A percentile compares a stretch with the other conserved stretches of the same genome.
These are phyloP conservation scores for Boletus reticuloceps DNA, from an alignment of 768 basidiomycete species.

Conservation along the genomic window DNA sequence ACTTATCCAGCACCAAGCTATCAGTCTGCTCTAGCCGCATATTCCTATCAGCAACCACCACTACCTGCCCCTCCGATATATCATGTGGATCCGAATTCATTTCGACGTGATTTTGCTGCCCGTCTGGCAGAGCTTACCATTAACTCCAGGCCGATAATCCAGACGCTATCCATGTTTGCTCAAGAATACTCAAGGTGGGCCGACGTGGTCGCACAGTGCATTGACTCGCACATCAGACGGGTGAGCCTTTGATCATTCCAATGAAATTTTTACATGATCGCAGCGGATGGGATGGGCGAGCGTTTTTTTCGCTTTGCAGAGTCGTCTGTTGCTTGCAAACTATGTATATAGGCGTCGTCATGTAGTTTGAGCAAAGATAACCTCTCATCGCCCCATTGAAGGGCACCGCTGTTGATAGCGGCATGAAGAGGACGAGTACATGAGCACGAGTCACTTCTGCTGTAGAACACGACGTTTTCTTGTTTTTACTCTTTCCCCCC, in stretches of 20 bases:
- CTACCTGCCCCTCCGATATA: slow-evolving; percentile 41
- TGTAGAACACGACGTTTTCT: slow-evolving; percentile 22
- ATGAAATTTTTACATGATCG: slow-evolving; percentile 24
- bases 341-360: slow-evolving; percentile 47
- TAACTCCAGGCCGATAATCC: slow-evolving; percentile 95
- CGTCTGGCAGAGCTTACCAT: slow-evolving; percentile 81
- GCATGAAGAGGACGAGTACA: slow-evolving; percentile 36
- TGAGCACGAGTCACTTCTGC: slow-evolving; percentile 31
- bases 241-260: slow-evolving; percentile 57
- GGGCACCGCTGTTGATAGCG: slow-evolving; percentile 35
- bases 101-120: slow-evolving; percentile 73
- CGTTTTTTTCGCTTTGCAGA: slow-evolving; percentile 20
- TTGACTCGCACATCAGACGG: slow-evolving; percentile 82
- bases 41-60: slow-evolving; percentile 49
- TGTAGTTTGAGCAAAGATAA: slow-evolving; percentile 44
- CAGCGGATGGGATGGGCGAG: slow-evolving; percentile 28
- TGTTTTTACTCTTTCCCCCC: slow-evolving; percentile 31
- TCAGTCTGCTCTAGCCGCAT: slow-evolving; percentile 41
- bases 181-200: slow-evolving; percentile 81
- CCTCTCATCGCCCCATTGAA: slow-evolving; percentile 29
- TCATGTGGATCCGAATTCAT: slow-evolving; percentile 62
- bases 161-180: slow-evolving; percentile 88
- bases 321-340: slow-evolving; percentile 29
- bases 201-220: slow-evolving; percentile 74
- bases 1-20: slow-evolving; percentile 49